Conservation (phyloP, 2,329 filamentous ascomycete species). For the Penicillium janthinellum region DNA sequence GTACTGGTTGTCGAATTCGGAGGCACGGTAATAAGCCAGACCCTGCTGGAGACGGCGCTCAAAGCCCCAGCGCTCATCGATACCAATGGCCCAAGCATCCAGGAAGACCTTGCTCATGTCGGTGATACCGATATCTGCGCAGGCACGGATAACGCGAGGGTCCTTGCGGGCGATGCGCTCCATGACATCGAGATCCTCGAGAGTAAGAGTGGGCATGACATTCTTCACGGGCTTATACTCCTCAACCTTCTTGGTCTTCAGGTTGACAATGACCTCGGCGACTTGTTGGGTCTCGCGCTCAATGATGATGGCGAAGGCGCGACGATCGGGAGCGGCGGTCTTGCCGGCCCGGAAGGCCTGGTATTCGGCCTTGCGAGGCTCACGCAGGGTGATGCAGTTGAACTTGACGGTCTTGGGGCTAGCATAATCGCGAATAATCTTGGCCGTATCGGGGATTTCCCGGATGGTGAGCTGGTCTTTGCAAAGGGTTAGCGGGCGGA, state of each 20-base stretch:
- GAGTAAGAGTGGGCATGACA: conserved; percentile 50
- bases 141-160: conserved; percentile 36
- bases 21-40: conserved; percentile 36
- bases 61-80: conserved; percentile 40
- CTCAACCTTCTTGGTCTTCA: conserved; percentile 30
- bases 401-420: conserved; percentile 37
- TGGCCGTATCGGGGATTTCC: conserved; percentile 32
- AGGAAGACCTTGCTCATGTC: conserved; percentile 40
- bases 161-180: conserved; percentile 37
- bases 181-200: conserved; percentile 39
- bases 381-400: conserved; percentile 58
- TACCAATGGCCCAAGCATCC: conserved; percentile 41
- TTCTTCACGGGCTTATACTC: conserved; percentile 42
- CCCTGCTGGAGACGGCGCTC: conserved; percentile 38
- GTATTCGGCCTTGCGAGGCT: conserved; percentile 41
- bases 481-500: conserved; percentile 3
- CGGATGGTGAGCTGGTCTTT: conserved; percentile 33
- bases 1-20: conserved; percentile 35
- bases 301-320: conserved; percentile 53
- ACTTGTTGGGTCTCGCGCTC: conserved; percentile 35
- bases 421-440: conserved; percentile 32
- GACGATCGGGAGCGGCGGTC: conserved; percentile 35
- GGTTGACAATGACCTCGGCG: conserved; percentile 34
- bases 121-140: conserved; percentile 38
- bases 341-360: conserved; percentile 35